Conservation (phyloP, 768 basidiomycete genomes). For the Panus rudis region DNA sequence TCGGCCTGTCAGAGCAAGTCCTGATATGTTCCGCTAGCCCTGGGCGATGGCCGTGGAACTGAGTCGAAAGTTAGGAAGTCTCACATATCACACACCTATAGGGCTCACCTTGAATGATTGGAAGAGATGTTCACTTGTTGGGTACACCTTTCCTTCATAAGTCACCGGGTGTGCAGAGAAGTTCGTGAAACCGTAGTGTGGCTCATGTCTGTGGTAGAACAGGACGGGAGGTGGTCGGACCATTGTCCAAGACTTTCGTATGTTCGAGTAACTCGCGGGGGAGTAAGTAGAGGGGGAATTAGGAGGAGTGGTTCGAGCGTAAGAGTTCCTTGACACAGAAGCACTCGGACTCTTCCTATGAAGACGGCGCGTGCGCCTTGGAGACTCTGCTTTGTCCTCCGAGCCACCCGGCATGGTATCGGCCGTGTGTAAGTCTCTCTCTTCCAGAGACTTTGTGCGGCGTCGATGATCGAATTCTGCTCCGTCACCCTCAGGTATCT, state of each 20-base stretch:
- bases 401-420: too few relatives aligned
- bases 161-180: slow-evolving; percentile 61
- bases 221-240: slow-evolving; percentile 29
- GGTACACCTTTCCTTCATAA: slow-evolving; percentile 58
- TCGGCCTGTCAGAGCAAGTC: slow-evolving; percentile 54
- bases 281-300: neutral
- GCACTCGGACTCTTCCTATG: too few relatives aligned
- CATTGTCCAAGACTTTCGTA: slow-evolving; percentile 3
- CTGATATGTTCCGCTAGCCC: slow-evolving; percentile 65
- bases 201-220: slow-evolving; percentile 59
- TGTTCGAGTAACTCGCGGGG: too few relatives aligned
- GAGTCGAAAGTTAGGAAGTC: neutral
- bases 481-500: neutral
- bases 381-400: too few relatives aligned
- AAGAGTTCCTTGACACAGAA: neutral
- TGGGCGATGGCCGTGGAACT: slow-evolving; percentile 58
- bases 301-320: neutral
- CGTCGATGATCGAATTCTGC: too few relatives aligned
- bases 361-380: too few relatives aligned
- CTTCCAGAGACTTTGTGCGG: too few relatives aligned
- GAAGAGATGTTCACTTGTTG: slow-evolving; percentile 73
- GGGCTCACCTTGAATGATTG: slow-evolving; percentile 47
- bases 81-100: neutral
- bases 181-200: slow-evolving; percentile 68
- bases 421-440: too few relatives aligned